Evolutionary conservation across 768 basidiomycete genomes (phyloP).

Genomic region (Xerocomus brunneocitrinus): DNA sequence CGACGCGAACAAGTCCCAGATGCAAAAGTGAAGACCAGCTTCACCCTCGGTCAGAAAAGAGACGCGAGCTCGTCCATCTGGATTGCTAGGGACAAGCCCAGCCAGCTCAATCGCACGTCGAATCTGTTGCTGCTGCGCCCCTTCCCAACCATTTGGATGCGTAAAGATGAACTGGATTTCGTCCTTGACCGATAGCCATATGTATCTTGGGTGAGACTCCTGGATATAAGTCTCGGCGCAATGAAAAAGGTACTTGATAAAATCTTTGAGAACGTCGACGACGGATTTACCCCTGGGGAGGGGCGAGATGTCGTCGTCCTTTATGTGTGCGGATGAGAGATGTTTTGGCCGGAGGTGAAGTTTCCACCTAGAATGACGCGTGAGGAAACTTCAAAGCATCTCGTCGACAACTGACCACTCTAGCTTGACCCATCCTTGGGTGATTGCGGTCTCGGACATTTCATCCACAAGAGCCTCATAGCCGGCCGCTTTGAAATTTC

Average conservation of each 20-base stretch:
- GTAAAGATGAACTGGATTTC: conserved; percentile 47
- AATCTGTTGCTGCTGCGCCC: conserved; percentile 49
- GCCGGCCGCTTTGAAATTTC: conserved; percentile 35
- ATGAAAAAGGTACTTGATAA: conserved; percentile 39
- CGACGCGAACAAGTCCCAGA: conserved; percentile 30
- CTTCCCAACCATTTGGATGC: conserved; percentile 64
- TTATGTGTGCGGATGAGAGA: conserved; percentile 21
- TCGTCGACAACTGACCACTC: conserved; percentile 33
- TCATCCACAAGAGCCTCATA: conserved; percentile 38
- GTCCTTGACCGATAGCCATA: conserved; percentile 41
- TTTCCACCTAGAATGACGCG: conserved; percentile 26
- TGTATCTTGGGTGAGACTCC: conserved; percentile 38
- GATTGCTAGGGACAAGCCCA: conserved; percentile 41
- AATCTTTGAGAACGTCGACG: conserved; percentile 41
- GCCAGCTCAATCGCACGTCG: conserved; percentile 47
- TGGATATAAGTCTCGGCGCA: conserved; percentile 42
- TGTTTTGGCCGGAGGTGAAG: conserved; percentile 36
- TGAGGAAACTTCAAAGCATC: neutral
- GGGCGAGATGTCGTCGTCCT: conserved; percentile 31
- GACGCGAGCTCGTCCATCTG: conserved; percentile 37
- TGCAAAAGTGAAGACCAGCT: conserved; percentile 54
- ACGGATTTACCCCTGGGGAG: conserved; percentile 38
- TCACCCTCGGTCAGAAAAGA: conserved; percentile 58
- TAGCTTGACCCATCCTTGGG: conserved; percentile 39
- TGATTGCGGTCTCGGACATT: conserved; percentile 31